Evolutionary conservation across 2,329 filamentous ascomycete genomes (phyloP), one percentile per base, ranked within the genome.

Genomic region (Monilinia fructicola): DNA sequence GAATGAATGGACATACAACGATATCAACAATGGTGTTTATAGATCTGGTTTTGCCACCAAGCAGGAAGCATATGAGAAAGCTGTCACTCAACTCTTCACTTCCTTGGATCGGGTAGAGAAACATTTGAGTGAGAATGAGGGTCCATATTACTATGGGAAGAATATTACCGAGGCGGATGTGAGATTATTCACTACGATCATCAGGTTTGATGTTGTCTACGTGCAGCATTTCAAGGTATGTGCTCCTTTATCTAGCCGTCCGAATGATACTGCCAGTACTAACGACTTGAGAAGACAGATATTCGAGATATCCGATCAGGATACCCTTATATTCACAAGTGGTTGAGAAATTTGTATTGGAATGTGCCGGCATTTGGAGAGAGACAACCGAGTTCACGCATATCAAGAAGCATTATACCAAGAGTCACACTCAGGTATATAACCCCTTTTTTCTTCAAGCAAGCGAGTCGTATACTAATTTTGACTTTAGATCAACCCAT

Each of bases 341-440:
- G 89, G 89, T 65, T 91, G 68, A 79, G 87, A 61, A 80, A 85
- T 70, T 73, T 90, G 70, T 92, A 91, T 73, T 91, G 88, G 88
- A 86, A 89, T 70, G 76, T 84, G 14, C 82, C 84, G 0, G 88
- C 88, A 1, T 91, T 91, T 75, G 79, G 80, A 54, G 74, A 54
- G 74, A 76, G 21, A 77, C 75, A 16, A 76, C 75, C 0, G 68
- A 77, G 63, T 76, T 73, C 54, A 72, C 70, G 38, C 74, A 77
- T 70, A 77, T 93, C 28, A 86, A 97, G 78, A 97, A 96, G 77
- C 86, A 96, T 78, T 95, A 99, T 80, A 98, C 98, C 81, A 97
- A 96, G 85, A 90, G 82, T 77, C 87, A 89, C 77, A 72, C 71
- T 5, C 72, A 84, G 54, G 79, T 77, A 69, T 71, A 73, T 72